phyloP scores from a whole-genome alignment of 2,329 filamentous ascomycete genomes.

The Hymenoscyphus scutula region DNA sequence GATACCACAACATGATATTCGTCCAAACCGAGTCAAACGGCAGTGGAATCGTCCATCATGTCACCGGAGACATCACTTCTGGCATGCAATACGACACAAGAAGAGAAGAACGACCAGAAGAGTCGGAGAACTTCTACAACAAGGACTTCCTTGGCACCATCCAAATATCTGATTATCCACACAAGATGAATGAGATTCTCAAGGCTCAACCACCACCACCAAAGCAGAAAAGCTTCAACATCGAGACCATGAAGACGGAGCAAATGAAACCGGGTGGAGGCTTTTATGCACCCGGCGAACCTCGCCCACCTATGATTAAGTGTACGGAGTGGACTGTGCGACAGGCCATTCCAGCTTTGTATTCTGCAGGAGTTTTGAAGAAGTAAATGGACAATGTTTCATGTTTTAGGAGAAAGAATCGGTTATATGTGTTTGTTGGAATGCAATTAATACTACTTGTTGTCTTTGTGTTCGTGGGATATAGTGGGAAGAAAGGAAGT shows the following conservation, averaged over 20 bases:
- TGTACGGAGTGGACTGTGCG: conserved; percentile 20
- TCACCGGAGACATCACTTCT: not conserved
- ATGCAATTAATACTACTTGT: too few relatives aligned
- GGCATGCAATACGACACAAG: not conserved
- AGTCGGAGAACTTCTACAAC: not conserved
- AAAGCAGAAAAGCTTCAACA: conserved; percentile 16
- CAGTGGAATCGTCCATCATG: conserved; percentile 2
- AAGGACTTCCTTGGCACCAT: not conserved
- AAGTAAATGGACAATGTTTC: not conserved
- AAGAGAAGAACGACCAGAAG: not conserved
- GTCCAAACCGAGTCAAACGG: not conserved
- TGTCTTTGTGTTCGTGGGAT: too few relatives aligned
- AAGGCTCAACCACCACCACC: conserved; percentile 14
- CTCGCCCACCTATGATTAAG: conserved; percentile 16
- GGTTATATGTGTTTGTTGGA: too few relatives aligned
- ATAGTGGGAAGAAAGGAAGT: too few relatives aligned
- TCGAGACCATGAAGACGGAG: not conserved
- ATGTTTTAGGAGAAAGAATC: not conserved
- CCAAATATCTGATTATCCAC: conserved; percentile 5
- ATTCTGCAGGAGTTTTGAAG: conserved; percentile 30
- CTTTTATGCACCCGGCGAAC: conserved; percentile 11
- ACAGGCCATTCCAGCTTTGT: conserved; percentile 21
- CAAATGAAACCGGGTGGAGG: conserved; percentile 7
- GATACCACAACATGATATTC: not conserved
- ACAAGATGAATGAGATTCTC: conserved; percentile 11